Percentiles rank a stretch among this genome's conserved stretches.
Conservation (phyloP, 2,329 filamentous ascomycete species). For the Bipolaris oryzae region DNA sequence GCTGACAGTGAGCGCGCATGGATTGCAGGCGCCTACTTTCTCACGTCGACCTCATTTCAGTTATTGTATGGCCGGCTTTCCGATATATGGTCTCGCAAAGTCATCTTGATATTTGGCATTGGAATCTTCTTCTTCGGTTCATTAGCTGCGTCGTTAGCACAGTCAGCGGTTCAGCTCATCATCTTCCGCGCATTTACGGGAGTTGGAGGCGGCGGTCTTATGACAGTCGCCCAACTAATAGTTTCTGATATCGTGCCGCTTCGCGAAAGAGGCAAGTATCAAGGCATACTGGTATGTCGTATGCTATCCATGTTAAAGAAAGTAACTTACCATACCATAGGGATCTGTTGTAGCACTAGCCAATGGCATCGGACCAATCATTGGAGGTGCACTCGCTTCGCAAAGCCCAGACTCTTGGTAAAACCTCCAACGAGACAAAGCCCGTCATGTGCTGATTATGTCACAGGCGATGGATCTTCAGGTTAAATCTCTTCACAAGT, state of each 20-base stretch:
- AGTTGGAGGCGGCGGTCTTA: constrained; percentile 67
- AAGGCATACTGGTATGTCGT: constrained; percentile 38
- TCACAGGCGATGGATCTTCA: constrained; percentile 29
- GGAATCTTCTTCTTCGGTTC: constrained; percentile 56
- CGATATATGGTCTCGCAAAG: constrained; percentile 61
- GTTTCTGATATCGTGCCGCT: constrained; percentile 48
- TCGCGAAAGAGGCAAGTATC: constrained; percentile 48
- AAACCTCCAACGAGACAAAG: too few species aligned
- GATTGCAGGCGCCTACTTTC: constrained; percentile 61
- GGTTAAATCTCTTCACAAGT: constrained; percentile 46
- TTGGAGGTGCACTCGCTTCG: constrained; percentile 35
- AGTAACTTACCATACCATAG: constrained; percentile 22
- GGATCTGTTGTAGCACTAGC: constrained; percentile 42
- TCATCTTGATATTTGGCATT: constrained; percentile 59
- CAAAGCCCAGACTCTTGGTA: constrained; percentile 26
- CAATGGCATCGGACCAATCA: constrained; percentile 35
- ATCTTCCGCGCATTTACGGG: constrained; percentile 65
- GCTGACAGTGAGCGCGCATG: constrained; percentile 59
- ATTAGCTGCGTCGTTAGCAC: constrained; percentile 62
- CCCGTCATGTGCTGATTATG: neutral
- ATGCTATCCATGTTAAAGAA: neutral
- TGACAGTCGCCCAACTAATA: constrained; percentile 48
- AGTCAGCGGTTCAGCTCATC: constrained; percentile 61
- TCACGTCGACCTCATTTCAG: constrained; percentile 68
- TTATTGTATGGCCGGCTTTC: constrained; percentile 68